These are phyloP conservation scores for Leccinum pallidistipes DNA, from an alignment of 1,284 basidiomycete species.

Conservation along the genomic window DNA sequence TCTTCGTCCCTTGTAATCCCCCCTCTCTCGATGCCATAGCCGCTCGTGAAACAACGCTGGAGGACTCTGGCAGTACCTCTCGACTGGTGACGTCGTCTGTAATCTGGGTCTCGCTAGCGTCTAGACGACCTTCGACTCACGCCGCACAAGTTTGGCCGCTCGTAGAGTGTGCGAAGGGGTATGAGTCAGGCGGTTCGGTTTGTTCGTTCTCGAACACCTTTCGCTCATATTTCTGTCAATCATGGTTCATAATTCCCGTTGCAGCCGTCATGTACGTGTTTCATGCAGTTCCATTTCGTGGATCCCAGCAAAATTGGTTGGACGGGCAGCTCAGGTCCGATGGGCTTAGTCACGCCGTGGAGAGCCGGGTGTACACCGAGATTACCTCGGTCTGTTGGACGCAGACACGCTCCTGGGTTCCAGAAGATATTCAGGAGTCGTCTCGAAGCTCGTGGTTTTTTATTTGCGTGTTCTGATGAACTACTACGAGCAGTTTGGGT, in stretches of 20 bases:
- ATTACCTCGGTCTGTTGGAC: neutral
- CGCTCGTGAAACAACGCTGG: conserved; percentile 57
- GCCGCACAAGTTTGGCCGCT: conserved; percentile 24
- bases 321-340: neutral
- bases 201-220: conserved; percentile 16
- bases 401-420: neutral
- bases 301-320: conserved; percentile 27
- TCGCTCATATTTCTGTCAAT: neutral
- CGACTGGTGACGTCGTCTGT: conserved; percentile 71
- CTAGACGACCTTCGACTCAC: conserved; percentile 28
- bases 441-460: neutral
- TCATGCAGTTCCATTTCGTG: conserved; percentile 26
- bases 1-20: conserved; percentile 67
- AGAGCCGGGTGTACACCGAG: neutral
- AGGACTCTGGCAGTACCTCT: conserved; percentile 70
- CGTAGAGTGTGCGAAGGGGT: conserved; percentile 30
- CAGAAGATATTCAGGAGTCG: neutral
- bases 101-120: conserved; percentile 40
- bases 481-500: no score
- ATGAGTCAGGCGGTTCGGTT: conserved; percentile 23
- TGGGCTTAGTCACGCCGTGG: neutral
- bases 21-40: conserved; percentile 51
- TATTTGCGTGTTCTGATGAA: neutral
- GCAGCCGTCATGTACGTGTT: conserved; percentile 24
- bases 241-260: neutral